Evolutionary conservation across 768 basidiomycete species (phyloP).

Genomic region (Trametopsis cervina): DNA sequence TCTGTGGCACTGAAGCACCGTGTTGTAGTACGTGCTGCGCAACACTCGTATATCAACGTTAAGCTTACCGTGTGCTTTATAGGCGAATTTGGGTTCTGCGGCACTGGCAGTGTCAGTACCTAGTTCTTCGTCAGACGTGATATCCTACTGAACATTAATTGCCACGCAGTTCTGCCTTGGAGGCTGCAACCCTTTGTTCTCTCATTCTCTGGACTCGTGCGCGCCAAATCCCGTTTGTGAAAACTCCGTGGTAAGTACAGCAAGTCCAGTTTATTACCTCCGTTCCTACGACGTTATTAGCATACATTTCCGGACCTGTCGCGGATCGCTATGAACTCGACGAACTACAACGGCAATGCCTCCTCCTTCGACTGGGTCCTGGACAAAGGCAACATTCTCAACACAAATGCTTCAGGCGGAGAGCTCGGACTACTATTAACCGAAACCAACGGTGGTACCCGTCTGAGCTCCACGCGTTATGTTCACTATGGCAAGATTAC

Average conservation of each 20-base stretch:
- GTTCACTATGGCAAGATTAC: slow-evolving; percentile 77
- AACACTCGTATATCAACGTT: not conserved
- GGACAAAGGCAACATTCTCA: slow-evolving; percentile 59
- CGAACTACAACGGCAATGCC: slow-evolving; percentile 69
- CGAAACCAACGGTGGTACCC: slow-evolving; percentile 66
- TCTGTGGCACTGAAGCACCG: slow-evolving; percentile 31
- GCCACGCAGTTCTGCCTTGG: slow-evolving; percentile 64
- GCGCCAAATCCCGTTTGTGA: slow-evolving; percentile 66
- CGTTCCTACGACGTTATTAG: slow-evolving; percentile 28
- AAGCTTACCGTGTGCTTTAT: not conserved
- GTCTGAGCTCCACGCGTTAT: slow-evolving; percentile 74
- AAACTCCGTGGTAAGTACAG: slow-evolving; percentile 42
- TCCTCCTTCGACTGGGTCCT: slow-evolving; percentile 70
- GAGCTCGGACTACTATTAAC: slow-evolving; percentile 66
- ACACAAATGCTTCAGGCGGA: slow-evolving; percentile 52
- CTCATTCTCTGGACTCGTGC: slow-evolving; percentile 59
- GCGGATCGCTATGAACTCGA: slow-evolving; percentile 58
- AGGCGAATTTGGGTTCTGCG: slow-evolving; percentile 54
- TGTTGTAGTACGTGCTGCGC: slow-evolving; percentile 35
- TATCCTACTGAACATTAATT: not conserved
- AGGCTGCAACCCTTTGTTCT: slow-evolving; percentile 79
- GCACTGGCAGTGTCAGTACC: slow-evolving; percentile 28
- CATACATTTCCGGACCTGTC: slow-evolving; percentile 59
- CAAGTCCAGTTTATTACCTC: not conserved
- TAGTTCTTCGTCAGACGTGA: not conserved